Evolutionary conservation across 2,329 filamentous ascomycete species (phyloP).

Genomic region (Albophoma yamanashiensis): DNA sequence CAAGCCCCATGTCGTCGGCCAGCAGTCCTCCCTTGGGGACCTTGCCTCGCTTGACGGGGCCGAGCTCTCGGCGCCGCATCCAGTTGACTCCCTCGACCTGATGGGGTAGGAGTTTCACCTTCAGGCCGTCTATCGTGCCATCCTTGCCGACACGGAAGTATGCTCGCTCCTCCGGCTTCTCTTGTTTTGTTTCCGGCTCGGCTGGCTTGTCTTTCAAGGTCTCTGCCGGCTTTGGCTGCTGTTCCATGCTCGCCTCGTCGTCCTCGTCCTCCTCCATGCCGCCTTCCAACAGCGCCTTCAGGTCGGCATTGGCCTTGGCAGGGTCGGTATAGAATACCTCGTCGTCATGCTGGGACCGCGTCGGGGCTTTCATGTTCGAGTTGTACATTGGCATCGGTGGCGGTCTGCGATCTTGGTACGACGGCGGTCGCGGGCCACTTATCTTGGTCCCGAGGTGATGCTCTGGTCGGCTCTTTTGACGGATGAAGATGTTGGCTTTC

Average conservation of each 20-base stretch:
- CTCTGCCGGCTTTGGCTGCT: constrained; percentile 5
- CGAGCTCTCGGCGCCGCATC: constrained; percentile 90
- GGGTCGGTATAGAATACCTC: constrained; percentile 57
- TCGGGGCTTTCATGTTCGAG: constrained; percentile 18
- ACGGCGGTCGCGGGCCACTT: constrained; percentile 34
- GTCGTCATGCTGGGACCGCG: constrained; percentile 19
- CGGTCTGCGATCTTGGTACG: constrained; percentile 35
- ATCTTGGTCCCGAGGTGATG: constrained; percentile 42
- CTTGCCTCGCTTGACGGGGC: constrained; percentile 67
- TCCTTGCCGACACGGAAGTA: constrained; percentile 26
- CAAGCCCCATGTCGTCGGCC: constrained; percentile 94
- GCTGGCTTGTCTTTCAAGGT: constrained; percentile 2
- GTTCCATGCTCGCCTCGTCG: constrained; percentile 41
- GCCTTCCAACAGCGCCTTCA: constrained; percentile 74
- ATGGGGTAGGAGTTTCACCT: constrained; percentile 81
- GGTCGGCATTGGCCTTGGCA: constrained; percentile 59
- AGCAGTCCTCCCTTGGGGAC: constrained; percentile 89
- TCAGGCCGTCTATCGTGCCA: constrained; percentile 61
- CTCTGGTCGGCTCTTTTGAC: constrained; percentile 44
- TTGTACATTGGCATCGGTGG: constrained; percentile 37
- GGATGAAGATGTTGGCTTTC: constrained; percentile 44
- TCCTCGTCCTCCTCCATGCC: constrained; percentile 70
- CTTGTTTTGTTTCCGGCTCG: constrained; percentile 11
- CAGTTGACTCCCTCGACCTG: constrained; percentile 89
- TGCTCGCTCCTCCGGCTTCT: constrained; percentile 12